Conservation (phyloP, 169 alveolate species). For the Cryptosporidium canis region DNA sequence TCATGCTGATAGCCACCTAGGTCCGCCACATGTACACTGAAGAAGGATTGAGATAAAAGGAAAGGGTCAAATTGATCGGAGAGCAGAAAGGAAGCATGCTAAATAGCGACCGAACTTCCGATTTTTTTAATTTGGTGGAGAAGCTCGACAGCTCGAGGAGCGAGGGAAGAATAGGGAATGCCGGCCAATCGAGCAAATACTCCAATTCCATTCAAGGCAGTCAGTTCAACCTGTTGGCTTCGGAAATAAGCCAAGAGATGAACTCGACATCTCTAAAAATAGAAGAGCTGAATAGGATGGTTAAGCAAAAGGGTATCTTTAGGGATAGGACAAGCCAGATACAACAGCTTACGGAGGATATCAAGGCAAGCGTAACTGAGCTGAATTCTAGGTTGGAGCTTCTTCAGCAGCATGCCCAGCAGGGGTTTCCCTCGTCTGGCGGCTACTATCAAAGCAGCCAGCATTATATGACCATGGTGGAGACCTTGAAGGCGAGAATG, state of each 20-base stretch:
- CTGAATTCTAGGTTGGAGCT: constrained; percentile 71
- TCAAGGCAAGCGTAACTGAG: constrained; percentile 76
- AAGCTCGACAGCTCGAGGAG: constrained; percentile 21
- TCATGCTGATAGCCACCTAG: not conserved
- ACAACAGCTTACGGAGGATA: constrained; percentile 78
- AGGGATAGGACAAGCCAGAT: constrained; percentile 77
- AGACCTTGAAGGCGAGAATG: constrained; percentile 72
- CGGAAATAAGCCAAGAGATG: constrained; percentile 76
- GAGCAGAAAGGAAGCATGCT: not conserved
- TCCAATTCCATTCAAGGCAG: constrained; percentile 74
- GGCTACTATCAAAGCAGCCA: constrained; percentile 68
- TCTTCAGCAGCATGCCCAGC: constrained; percentile 68
- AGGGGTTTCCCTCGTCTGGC: constrained; percentile 59
- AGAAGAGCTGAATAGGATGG: constrained; percentile 74
- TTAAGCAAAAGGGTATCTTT: constrained; percentile 76
- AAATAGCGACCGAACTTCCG: constrained; percentile 58
- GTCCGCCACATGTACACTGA: constrained; percentile 42
- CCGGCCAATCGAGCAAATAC: constrained; percentile 44
- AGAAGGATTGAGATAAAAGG: not conserved
- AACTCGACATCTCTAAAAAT: constrained; percentile 75
- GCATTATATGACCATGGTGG: constrained; percentile 68
- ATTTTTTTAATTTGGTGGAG: constrained; percentile 48
- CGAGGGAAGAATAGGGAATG: not conserved
- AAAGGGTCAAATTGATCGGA: not conserved
- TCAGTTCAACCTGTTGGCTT: constrained; percentile 74